phyloP scores from a whole-genome alignment of 805 yeast genomes.

The Candida sonorensis region DNA sequence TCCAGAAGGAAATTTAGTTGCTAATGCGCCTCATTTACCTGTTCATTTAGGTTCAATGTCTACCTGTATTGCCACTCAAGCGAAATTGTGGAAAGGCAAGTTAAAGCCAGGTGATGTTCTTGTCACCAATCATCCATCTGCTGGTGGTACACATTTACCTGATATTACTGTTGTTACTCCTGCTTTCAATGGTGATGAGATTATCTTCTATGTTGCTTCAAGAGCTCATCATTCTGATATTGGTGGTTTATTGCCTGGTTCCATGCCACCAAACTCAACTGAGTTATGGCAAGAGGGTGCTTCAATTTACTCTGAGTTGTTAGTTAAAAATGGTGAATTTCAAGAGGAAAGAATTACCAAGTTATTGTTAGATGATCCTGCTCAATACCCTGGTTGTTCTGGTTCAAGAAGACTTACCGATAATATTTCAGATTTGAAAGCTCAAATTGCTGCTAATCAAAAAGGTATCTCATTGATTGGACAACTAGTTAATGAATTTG shows the following conservation, averaged over 20 bases:
- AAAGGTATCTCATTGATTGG: conserved; percentile 70
- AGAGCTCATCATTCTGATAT: conserved; percentile 97
- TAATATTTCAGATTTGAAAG: conserved; percentile 76
- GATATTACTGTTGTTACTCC: conserved; percentile 93
- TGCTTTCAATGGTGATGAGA: conserved; percentile 53
- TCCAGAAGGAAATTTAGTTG: conserved; percentile 69
- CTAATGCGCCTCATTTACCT: conserved; percentile 86
- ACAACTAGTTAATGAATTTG: conserved; percentile 55
- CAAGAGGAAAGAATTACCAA: conserved; percentile 64
- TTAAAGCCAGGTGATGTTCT: conserved; percentile 68
- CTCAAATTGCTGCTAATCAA: conserved; percentile 84
- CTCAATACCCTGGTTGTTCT: conserved; percentile 76
- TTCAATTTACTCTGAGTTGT: conserved; percentile 67
- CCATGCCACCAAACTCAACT: conserved; percentile 91
- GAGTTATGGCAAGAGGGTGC: conserved; percentile 89
- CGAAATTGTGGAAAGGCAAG: conserved; percentile 55
- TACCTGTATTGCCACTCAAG: conserved; percentile 65
- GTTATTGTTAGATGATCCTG: conserved; percentile 65
- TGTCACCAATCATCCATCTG: conserved; percentile 73
- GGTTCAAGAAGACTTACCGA: conserved; percentile 84
- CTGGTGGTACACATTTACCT: conserved; percentile 84
- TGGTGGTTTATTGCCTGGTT: conserved; percentile 88
- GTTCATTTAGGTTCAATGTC: conserved; percentile 87
- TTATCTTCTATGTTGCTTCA: conserved; percentile 85
- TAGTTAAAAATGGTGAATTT: conserved; percentile 66